phyloP scores from a whole-genome alignment of 2,329 filamentous ascomycete species.

The Kalmusia sp. region DNA sequence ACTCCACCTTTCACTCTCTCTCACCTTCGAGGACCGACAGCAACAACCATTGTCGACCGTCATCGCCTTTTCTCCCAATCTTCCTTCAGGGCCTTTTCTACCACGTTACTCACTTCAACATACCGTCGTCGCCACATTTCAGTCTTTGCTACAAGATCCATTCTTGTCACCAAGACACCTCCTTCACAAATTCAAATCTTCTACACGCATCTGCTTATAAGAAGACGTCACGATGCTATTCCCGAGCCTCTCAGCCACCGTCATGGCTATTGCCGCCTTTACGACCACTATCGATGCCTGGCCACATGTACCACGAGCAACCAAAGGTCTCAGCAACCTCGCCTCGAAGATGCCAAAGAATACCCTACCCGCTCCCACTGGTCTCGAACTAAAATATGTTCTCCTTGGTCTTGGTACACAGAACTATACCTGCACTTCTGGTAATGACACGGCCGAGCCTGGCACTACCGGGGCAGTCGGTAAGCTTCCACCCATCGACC shows the following conservation, averaged over 20 bases:
- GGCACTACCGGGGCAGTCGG: constrained; percentile 43
- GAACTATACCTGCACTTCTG: constrained; percentile 56
- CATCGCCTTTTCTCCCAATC: constrained; percentile 4
- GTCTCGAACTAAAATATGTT: constrained; percentile 52
- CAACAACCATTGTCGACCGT: constrained; percentile 8
- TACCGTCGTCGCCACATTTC: background rate
- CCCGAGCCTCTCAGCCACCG: constrained; percentile 30
- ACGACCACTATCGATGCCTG: constrained; percentile 25
- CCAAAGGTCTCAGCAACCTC: constrained; percentile 30
- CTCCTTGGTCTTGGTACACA: constrained; percentile 59
- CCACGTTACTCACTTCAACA: constrained; percentile 5
- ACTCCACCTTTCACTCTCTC: constrained; percentile 7
- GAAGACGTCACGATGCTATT: constrained; percentile 33
- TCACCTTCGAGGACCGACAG: background rate
- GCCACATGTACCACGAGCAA: constrained; percentile 19
- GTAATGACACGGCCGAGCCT: constrained; percentile 32
- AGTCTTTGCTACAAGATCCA: background rate
- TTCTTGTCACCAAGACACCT: background rate
- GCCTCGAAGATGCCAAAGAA: constrained; percentile 35
- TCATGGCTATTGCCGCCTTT: constrained; percentile 27
- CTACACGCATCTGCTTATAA: background rate
- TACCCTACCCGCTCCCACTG: constrained; percentile 35
- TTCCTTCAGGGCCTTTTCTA: background rate
- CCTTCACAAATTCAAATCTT: background rate
- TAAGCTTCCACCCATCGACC: constrained; percentile 19